A percentile compares a stretch with the other conserved stretches of the same genome.
Conservation (phyloP, 129 eudicot species). For the Lonicera japonica region DNA sequence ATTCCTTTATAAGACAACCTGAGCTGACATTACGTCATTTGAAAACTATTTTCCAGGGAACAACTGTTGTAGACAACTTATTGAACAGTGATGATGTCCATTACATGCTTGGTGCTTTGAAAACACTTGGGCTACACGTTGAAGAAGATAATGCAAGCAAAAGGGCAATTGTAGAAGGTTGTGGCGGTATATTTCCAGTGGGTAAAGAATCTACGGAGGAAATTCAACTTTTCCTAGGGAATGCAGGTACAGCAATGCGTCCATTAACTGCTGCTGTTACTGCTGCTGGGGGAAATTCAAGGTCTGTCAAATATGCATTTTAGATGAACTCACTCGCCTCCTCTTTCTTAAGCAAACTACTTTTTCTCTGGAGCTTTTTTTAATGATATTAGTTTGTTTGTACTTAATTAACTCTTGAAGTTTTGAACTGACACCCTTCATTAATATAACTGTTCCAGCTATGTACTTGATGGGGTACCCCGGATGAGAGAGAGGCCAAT, state of each 20-base stretch:
- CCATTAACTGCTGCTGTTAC: slow-evolving; percentile 96
- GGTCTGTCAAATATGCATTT: no score
- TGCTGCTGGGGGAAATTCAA: slow-evolving; percentile 89
- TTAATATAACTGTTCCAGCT: slow-evolving; percentile 32
- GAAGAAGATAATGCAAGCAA: slow-evolving; percentile 64
- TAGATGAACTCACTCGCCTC: no score
- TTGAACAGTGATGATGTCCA: slow-evolving; percentile 88
- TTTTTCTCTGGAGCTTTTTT: no score
- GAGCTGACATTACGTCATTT: no score
- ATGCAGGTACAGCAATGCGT: slow-evolving; percentile 99
- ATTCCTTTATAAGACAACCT: no score
- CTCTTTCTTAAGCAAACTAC: no score
- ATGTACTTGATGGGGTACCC: slow-evolving; percentile 92
- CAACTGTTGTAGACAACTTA: slow-evolving; percentile 88
- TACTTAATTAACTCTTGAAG: no score
- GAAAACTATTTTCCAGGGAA: slow-evolving; percentile 59
- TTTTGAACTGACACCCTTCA: neutral
- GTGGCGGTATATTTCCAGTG: slow-evolving; percentile 82
- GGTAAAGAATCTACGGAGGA: slow-evolving; percentile 69
- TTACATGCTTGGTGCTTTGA: slow-evolving; percentile 92
- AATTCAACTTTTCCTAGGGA: slow-evolving; percentile 83
- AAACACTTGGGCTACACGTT: slow-evolving; percentile 73
- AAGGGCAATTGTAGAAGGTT: slow-evolving; percentile 80
- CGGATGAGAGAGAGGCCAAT: slow-evolving; percentile 99
- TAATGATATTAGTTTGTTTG: neutral